Evolutionary conservation across 78 protist species (phyloP), one percentile per base, ranked within the genome.

Genomic region (Parvularia atlantis): DNA sequence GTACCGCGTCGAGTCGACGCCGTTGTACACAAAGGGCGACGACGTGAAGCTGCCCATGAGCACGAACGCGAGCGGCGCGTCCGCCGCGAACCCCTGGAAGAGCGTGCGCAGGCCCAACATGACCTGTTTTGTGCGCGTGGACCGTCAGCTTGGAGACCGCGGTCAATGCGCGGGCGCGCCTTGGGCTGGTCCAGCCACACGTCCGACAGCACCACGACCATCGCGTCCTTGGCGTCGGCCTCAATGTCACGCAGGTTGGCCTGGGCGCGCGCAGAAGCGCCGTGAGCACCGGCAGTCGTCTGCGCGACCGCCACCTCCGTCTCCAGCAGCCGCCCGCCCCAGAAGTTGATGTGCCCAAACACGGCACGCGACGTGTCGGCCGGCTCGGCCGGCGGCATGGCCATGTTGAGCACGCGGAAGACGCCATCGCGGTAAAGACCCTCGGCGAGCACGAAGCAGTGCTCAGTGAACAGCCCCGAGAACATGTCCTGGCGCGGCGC

Each of bases 1-100:
- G 44, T 7, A 7, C 17, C 44, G 44, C 44, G n/a, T n/a, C n/a
- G n/a, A n/a, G n/a, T n/a, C n/a, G n/a, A n/a, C n/a, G n/a, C n/a
- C n/a, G 19, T 4, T 41, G n/a, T n/a, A n/a, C n/a, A n/a, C n/a
- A n/a, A n/a, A n/a, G 14, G 83, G 76, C 17, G 40, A 17, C 36
- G 76, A 73, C 11, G 80, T 67, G 59, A 83, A 83, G 57, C 77
- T 77, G 57, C 88, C 88, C 77, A 83, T 83, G n/a, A 83, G 53
- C 0, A 83, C 57, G 40, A 83, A 65, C 39, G 74, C 77, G 44
- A 56, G 43, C 11, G 76, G 81, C 54, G 72, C 73, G 26, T 22
- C 1, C 22, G 54, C 54, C 26, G 63, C 62, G 41, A 61, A 73
- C 10, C 80, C 71, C 20, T 20, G 13, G 33, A 83, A 76, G 26